Base-by-base conservation (phyloP, 257 asterid genomes). In the Gentiana straminea region DNA sequence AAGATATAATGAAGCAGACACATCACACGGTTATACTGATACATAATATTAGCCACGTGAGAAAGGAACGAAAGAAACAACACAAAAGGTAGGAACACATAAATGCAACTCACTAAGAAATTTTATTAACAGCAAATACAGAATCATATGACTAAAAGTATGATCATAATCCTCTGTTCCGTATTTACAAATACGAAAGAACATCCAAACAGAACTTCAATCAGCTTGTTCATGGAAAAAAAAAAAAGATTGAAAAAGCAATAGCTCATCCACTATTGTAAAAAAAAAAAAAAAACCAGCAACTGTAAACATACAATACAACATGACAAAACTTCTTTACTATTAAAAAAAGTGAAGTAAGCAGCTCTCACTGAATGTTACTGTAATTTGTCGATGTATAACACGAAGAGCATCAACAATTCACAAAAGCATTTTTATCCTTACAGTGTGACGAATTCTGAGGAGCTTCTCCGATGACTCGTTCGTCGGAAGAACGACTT, bases 401-500 rank as follows among this genome's bases (percentile, higher is more conserved):
- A 38, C 3, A 50, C 52, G 10, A 1, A 9, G 11, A 34, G 41
- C 52, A 49, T 54, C n/a, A 15, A 13, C 10, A 37, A 37, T n/a
- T 2, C 24, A n/a, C 37, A 52, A n/a, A 52, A 49, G n/a, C 9
- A 49, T 37, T 38, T 7, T 8, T 8, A 4, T 5, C 13, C 49
- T 59, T 71, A 91, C 98, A 53, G 96, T 82, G 71, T 91, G 98
- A 52, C 98, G 95, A 65, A 91, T 83, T 67, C 81, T 67, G 64
- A 91, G 94, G 55, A 91, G 94, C 15, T 53, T 55, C 50, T 79
- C 74, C 4, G 98, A 86, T 3, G 96, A 86, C n/a, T 81, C 79
- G 61, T 87, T 84, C 34, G 96, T 86, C 2, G 98, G 98, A 41
- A 86, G 96, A 15, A 70, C 80, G 32, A 79, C 45, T 69, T 64